Evolutionary conservation across 371 early-diverging fungal species (phyloP).

Genomic region (Saksenaea vasiformis): DNA sequence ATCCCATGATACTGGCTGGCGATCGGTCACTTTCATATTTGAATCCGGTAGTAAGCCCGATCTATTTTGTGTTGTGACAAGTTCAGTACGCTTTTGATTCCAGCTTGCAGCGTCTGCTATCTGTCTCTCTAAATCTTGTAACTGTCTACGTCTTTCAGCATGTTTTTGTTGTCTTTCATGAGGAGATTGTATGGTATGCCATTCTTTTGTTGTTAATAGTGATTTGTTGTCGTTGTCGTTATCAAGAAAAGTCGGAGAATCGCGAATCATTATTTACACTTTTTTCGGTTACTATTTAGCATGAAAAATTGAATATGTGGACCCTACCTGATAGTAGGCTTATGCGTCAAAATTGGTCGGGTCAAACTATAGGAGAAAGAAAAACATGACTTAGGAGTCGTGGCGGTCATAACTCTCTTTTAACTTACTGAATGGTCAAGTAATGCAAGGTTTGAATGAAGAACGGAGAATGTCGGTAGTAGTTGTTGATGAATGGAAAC

Average conservation of each 20-base stretch:
- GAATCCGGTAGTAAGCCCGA: not conserved
- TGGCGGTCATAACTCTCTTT: not conserved
- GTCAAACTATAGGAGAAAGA: not conserved
- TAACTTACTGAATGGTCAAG: not conserved
- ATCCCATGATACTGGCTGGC: not conserved
- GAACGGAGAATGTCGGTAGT: not conserved
- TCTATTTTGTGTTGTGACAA: conserved; percentile 13
- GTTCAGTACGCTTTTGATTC: conserved; percentile 36
- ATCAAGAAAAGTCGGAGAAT: not conserved
- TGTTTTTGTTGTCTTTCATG: conserved; percentile 25
- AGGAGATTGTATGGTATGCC: not conserved
- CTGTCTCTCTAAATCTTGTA: conserved; percentile 45
- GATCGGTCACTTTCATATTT: not conserved
- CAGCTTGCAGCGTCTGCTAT: conserved; percentile 39
- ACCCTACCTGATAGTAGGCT: not conserved
- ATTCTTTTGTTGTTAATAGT: not conserved
- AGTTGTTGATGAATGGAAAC: not conserved
- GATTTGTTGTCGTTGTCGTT: not conserved
- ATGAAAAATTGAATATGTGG: not conserved
- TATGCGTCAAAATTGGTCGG: not conserved
- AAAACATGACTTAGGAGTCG: not conserved
- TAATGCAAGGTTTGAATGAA: not conserved
- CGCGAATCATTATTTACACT: not conserved
- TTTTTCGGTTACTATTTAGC: not conserved
- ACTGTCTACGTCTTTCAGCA: conserved; percentile 36